Conservation (phyloP, 768 basidiomycete species). For the Roridomyces roridus region DNA sequence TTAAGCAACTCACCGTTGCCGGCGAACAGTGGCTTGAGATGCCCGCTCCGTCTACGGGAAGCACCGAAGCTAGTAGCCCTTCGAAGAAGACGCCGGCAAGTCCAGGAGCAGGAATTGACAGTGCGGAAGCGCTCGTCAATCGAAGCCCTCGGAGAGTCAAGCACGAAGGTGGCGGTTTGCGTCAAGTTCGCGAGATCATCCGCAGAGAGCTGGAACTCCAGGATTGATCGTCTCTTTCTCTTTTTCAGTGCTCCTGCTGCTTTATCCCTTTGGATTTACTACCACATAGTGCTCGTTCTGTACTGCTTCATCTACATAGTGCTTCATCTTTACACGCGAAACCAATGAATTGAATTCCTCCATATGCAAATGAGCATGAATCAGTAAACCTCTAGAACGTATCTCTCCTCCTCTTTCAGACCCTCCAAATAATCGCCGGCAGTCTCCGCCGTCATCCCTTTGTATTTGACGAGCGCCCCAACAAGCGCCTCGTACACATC, state of each 20-base stretch:
- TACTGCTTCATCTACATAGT: slow-evolving; percentile 30
- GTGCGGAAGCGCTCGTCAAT: slow-evolving; percentile 63
- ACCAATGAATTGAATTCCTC: neutral
- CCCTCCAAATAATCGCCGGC: slow-evolving; percentile 88
- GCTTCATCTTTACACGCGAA: no score
- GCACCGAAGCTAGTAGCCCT: slow-evolving; percentile 42
- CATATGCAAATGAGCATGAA: neutral
- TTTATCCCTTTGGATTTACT: slow-evolving; percentile 19
- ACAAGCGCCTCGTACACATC: slow-evolving; percentile 96
- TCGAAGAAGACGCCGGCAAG: slow-evolving; percentile 53
- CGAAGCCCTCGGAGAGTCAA: slow-evolving; percentile 79
- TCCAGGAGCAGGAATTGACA: slow-evolving; percentile 64
- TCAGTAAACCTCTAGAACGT: slow-evolving; percentile 81
- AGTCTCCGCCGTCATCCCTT: slow-evolving; percentile 61
- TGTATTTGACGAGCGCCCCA: slow-evolving; percentile 75
- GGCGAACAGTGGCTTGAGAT: slow-evolving; percentile 67
- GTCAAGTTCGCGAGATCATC: slow-evolving; percentile 84
- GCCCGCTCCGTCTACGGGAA: slow-evolving; percentile 50
- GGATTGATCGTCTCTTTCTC: slow-evolving; percentile 47
- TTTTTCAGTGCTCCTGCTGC: slow-evolving; percentile 21
- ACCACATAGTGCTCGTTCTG: slow-evolving; percentile 13
- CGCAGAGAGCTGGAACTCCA: slow-evolving; percentile 77
- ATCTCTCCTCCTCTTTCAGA: slow-evolving; percentile 95
- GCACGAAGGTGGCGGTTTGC: slow-evolving; percentile 72
- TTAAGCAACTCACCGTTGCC: slow-evolving; percentile 65